phyloP scores from a whole-genome alignment of 2,329 filamentous ascomycete species.

The Huntiella savannae region DNA sequence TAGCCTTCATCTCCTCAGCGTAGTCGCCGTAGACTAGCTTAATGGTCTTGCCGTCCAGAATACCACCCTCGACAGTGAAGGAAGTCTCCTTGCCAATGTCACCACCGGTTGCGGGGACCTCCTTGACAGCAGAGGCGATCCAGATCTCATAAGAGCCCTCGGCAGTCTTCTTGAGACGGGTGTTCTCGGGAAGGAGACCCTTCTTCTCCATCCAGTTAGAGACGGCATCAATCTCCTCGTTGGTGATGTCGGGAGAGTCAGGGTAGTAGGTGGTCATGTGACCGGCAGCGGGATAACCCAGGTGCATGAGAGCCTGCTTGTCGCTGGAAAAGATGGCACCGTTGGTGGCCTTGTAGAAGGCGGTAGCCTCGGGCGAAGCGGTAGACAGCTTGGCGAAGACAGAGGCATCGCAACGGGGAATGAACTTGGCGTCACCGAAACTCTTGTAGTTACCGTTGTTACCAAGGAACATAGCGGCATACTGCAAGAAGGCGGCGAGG shows the following conservation, averaged over 20 bases:
- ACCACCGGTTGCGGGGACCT: conserved; percentile 40
- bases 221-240: conserved; percentile 53
- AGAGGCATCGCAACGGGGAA: conserved; percentile 48
- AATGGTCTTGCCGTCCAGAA: conserved; percentile 46
- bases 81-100: conserved; percentile 48
- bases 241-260: conserved; percentile 52
- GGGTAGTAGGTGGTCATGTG: conserved; percentile 74
- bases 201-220: conserved; percentile 57
- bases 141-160: conserved; percentile 51
- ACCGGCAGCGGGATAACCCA: conserved; percentile 55
- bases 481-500: conserved; percentile 52
- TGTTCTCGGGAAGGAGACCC: conserved; percentile 57
- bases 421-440: conserved; percentile 70
- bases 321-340: conserved; percentile 54
- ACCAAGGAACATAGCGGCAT: conserved; percentile 59
- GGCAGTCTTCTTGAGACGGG: conserved; percentile 47
- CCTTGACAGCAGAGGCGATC: conserved; percentile 48
- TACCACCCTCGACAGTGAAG: conserved; percentile 39
- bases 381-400: conserved; percentile 46
- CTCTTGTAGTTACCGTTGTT: conserved; percentile 77
- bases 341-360: conserved; percentile 46
- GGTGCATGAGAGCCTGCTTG: conserved; percentile 46
- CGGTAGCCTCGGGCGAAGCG: conserved; percentile 38
- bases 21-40: conserved; percentile 60
- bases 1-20: conserved; percentile 48